Conservation (phyloP, 345 rosid genomes). For the Citrus medica region DNA sequence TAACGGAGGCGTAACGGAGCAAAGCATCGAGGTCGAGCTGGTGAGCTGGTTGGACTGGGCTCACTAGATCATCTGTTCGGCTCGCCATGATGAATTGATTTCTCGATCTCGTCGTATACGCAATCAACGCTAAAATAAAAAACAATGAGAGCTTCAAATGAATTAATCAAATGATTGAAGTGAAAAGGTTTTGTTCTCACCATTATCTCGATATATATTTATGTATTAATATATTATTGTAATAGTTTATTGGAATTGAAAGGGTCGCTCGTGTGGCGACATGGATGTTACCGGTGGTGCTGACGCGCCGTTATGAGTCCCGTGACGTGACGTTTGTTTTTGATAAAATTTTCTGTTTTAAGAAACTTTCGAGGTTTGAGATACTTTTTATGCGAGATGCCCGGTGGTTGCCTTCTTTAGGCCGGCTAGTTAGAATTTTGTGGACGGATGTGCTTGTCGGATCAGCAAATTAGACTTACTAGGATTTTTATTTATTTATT, state of each 20-base stretch:
- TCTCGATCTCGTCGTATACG: background rate
- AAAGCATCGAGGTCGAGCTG: conserved; percentile 60
- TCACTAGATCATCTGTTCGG: conserved; percentile 56
- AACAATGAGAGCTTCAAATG: background rate
- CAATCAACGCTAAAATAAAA: background rate
- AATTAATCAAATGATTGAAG: background rate
- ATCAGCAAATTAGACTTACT: background rate
- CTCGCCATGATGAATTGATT: conserved; percentile 42
- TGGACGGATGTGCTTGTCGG: background rate
- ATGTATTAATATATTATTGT: background rate
- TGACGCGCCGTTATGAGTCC: background rate
- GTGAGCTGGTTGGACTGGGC: conserved; percentile 47
- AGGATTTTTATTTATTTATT: too few species aligned
- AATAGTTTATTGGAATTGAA: background rate
- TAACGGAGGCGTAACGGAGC: conserved; percentile 48
- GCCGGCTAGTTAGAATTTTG: background rate
- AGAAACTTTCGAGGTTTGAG: background rate
- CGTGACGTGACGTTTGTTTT: too few species aligned
- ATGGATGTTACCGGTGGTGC: background rate
- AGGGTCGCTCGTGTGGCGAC: too few species aligned
- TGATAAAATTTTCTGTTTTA: too few species aligned
- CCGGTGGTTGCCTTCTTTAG: too few species aligned
- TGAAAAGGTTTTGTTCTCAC: background rate
- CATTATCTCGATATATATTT: background rate
- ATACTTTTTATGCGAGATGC: too few species aligned